Conservation (phyloP, 257 asterid species). For the Solanum rostratum region DNA sequence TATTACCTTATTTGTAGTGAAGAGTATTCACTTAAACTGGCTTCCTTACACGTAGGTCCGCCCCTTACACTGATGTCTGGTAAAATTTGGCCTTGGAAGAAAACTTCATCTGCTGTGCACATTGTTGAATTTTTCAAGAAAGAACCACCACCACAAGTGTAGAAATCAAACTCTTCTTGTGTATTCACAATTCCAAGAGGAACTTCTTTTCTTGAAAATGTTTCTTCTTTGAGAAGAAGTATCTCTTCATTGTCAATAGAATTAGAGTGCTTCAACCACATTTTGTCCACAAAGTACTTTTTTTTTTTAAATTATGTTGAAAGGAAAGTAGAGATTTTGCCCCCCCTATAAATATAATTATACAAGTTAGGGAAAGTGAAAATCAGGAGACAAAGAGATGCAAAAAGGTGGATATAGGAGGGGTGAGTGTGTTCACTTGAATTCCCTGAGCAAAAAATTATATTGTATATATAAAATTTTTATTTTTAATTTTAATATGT, state of each 20-base stretch:
- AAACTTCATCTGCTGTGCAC: slow-evolving; percentile 72
- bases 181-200: neutral
- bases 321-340: neutral
- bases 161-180: slow-evolving; percentile 57
- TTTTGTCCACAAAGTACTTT: neutral
- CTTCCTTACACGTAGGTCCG: neutral
- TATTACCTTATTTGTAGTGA: neutral
- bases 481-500: no score
- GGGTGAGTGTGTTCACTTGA: neutral
- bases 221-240: neutral
- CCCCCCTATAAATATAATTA: neutral
- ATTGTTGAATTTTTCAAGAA: slow-evolving; percentile 28
- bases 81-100: slow-evolving; percentile 65
- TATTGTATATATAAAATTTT: no score
- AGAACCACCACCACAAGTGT: slow-evolving; percentile 1
- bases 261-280: neutral
- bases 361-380: neutral
- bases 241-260: neutral
- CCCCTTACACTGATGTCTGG: slow-evolving; percentile 3
- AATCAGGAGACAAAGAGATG: neutral
- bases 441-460: no score
- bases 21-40: neutral
- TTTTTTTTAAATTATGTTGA: no score
- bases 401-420: no score
- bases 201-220: slow-evolving; percentile 1